A percentile compares a stretch with the other conserved stretches of the same genome.
These are phyloP conservation scores for Alliaria petiolata DNA, from an alignment of 345 rosid species.

Conservation along the genomic window DNA sequence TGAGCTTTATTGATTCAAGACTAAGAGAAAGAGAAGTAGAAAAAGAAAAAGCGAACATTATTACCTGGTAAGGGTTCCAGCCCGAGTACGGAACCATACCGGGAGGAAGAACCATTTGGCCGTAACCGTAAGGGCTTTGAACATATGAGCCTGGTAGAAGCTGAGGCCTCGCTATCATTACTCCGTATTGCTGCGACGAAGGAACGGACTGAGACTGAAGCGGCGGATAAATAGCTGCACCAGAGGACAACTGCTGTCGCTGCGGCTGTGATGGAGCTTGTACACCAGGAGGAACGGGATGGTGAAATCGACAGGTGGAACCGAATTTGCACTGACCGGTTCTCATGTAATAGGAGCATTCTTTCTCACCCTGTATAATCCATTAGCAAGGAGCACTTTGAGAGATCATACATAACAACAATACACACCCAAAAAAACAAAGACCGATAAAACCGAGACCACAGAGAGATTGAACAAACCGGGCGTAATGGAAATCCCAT, in stretches of 20 bases:
- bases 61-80: conserved; percentile 81
- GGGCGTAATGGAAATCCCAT: conserved; percentile 81
- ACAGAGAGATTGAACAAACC: conserved; percentile 47
- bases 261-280: conserved; percentile 41
- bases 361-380: conserved; percentile 73
- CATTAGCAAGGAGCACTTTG: not conserved
- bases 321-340: conserved; percentile 94
- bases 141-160: conserved; percentile 64
- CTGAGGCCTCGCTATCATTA: conserved; percentile 68
- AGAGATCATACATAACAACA: conserved; percentile 4
- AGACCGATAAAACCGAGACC: not conserved
- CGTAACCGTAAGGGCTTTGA: conserved; percentile 59
- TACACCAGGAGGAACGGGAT: conserved; percentile 58
- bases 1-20: not conserved
- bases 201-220: conserved; percentile 58
- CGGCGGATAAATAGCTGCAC: conserved; percentile 52
- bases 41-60: not conserved
- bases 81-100: conserved; percentile 62
- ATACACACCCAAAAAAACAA: not conserved
- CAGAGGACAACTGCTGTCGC: conserved; percentile 42
- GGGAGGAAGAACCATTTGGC: conserved; percentile 62
- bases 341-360: conserved; percentile 82
- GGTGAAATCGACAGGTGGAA: conserved; percentile 78
- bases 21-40: not conserved
- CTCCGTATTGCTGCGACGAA: conserved; percentile 70